Conservation (phyloP, 345 rosid genomes). For the Stellera chamaejasme region DNA sequence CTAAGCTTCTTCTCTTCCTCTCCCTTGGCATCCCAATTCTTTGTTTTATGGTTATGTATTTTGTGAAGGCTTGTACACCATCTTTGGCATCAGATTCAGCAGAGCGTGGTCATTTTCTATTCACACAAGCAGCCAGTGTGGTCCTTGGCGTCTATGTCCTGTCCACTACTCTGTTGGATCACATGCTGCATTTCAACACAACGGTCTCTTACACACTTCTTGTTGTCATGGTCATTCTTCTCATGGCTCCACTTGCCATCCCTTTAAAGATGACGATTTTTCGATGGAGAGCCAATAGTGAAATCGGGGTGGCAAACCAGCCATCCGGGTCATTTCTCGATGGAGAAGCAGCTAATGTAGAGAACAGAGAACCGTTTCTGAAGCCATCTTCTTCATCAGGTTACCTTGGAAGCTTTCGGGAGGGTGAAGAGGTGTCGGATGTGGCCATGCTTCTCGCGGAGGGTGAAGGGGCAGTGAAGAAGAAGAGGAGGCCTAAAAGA, state of each 20-base stretch:
- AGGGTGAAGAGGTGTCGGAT: slow-evolving; percentile 33
- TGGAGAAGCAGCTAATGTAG: slow-evolving; percentile 28
- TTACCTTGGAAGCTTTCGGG: slow-evolving; percentile 27
- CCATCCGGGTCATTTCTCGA: slow-evolving; percentile 12
- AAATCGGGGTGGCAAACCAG: slow-evolving; percentile 15
- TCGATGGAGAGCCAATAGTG: slow-evolving; percentile 14
- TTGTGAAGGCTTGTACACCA: slow-evolving; percentile 51
- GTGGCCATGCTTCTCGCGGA: slow-evolving; percentile 61
- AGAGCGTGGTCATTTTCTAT: slow-evolving; percentile 42
- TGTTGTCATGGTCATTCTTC: slow-evolving; percentile 41
- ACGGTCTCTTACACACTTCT: slow-evolving; percentile 25
- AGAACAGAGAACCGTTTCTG: slow-evolving; percentile 41
- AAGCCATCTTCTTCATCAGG: slow-evolving; percentile 23
- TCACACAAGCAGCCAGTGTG: slow-evolving; percentile 37
- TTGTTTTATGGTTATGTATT: slow-evolving; percentile 46
- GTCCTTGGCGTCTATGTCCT: slow-evolving; percentile 50
- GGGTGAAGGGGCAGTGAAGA: slow-evolving; percentile 66
- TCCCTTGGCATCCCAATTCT: slow-evolving; percentile 50
- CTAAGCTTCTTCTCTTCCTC: slow-evolving; percentile 53
- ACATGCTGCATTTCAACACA: slow-evolving; percentile 27
- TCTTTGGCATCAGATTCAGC: slow-evolving; percentile 38
- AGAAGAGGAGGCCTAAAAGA: slow-evolving; percentile 57
- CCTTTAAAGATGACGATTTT: slow-evolving; percentile 57
- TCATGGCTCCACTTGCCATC: slow-evolving; percentile 56
- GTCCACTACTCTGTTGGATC: slow-evolving; percentile 29